A percentile compares a stretch with the other conserved stretches of the same genome.
These are phyloP conservation scores for Phytophthora brassicae DNA, from an alignment of 352 stramenopile genomes.

Conservation along the genomic window DNA sequence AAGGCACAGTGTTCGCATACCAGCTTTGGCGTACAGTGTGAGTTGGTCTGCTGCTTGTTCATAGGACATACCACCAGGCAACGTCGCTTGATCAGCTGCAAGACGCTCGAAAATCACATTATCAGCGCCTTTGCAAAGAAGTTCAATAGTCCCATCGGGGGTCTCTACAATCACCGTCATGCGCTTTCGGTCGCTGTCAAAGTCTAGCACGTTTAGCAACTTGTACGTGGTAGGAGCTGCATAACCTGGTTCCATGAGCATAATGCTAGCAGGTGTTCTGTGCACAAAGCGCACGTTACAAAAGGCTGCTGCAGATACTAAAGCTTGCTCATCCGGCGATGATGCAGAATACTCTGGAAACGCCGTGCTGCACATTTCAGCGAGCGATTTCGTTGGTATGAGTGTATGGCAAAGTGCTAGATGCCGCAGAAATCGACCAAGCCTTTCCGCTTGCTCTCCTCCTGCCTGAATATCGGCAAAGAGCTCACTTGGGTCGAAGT, in stretches of 20 bases:
- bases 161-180: constrained; percentile 96
- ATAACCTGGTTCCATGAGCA: constrained; percentile 50
- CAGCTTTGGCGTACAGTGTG: constrained; percentile 61
- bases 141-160: constrained; percentile 51
- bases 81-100: constrained; percentile 28
- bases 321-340: constrained; percentile 78
- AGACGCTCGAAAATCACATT: constrained; percentile 82
- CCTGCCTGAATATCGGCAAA: constrained; percentile 55
- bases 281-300: constrained; percentile 84
- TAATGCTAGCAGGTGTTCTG: constrained; percentile 60
- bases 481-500: constrained; percentile 71
- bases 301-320: constrained; percentile 71
- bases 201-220: constrained; percentile 95
- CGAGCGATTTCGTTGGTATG: constrained; percentile 66
- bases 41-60: constrained; percentile 50
- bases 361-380: constrained; percentile 77
- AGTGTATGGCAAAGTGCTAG: constrained; percentile 82
- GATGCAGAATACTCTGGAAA: constrained; percentile 77
- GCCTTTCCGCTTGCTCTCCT: constrained; percentile 40
- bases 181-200: constrained; percentile 96
- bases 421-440: constrained; percentile 70
- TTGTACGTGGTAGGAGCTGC: constrained; percentile 65
- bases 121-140: constrained; percentile 82
- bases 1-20: constrained; percentile 81
- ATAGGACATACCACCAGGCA: constrained; percentile 22